These are phyloP conservation scores for Pseudonectria foliicola DNA, from an alignment of 2,329 filamentous ascomycete genomes.

Conservation along the genomic window DNA sequence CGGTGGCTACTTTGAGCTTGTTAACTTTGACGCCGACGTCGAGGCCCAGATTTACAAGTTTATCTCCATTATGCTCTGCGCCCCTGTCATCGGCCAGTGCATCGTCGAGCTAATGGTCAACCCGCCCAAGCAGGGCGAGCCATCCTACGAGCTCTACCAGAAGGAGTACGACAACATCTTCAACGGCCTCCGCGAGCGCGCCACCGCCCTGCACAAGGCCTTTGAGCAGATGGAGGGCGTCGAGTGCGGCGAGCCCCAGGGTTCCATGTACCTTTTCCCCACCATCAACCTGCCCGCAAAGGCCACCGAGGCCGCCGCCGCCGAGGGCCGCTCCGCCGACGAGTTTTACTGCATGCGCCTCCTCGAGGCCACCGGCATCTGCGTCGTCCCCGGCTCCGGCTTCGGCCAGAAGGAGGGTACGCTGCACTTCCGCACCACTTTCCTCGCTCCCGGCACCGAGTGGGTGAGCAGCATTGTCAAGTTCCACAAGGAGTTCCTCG, in stretches of 20 bases:
- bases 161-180: slow-evolving; percentile 81
- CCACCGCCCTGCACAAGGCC: slow-evolving; percentile 78
- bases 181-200: slow-evolving; percentile 69
- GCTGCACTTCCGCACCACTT: slow-evolving; percentile 92
- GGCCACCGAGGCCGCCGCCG: slow-evolving; percentile 66
- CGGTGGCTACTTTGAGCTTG: slow-evolving; percentile 94
- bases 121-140: slow-evolving; percentile 76
- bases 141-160: slow-evolving; percentile 76
- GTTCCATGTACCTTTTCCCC: slow-evolving; percentile 98
- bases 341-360: slow-evolving; percentile 92
- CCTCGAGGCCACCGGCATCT: slow-evolving; percentile 90
- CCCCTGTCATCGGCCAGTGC: slow-evolving; percentile 92
- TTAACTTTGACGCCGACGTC: slow-evolving; percentile 79
- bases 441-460: slow-evolving; percentile 90
- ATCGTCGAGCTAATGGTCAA: slow-evolving; percentile 98
- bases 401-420: slow-evolving; percentile 92
- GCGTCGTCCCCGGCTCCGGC: slow-evolving; percentile 83
- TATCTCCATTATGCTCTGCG: slow-evolving; percentile 92
- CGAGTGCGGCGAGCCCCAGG: slow-evolving; percentile 81
- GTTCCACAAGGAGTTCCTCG: slow-evolving; percentile 90
- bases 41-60: slow-evolving; percentile 97
- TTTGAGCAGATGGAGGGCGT: slow-evolving; percentile 96
- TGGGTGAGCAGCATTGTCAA: slow-evolving; percentile 83
- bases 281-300: slow-evolving; percentile 74
- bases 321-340: slow-evolving; percentile 69